Base-by-base conservation (phyloP, 768 basidiomycete genomes). In the Ramaria sp. region DNA sequence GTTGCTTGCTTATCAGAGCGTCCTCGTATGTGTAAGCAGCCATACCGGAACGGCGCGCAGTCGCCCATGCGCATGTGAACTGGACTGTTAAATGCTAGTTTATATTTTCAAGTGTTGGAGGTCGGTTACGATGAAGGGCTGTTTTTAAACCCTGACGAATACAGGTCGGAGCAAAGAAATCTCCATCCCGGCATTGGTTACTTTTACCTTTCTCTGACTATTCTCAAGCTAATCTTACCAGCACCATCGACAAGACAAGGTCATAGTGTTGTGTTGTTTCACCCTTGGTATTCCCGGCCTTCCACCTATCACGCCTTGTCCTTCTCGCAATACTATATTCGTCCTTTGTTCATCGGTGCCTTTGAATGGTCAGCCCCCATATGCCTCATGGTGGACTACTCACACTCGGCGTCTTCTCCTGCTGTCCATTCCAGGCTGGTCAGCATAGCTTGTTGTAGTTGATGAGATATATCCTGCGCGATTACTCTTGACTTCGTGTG, bases 321-420 rank as follows among this genome's bases (percentile, higher is more conserved):
- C 27, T 27, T 5, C 3, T 27, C 27, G 5, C 27, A 27, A 27
- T 27, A 2, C 27, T 27, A 27, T 5, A n/a, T n/a, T n/a, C n/a
- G n/a, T 27, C 27, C 3, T 27, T 27, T 5, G 27, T 27, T 27
- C 27, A 27, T 5, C 5, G 5, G 27, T 27, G 5, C 27, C 27
- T 27, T 27, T 27, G 27, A 27, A 27, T 5, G 3, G 27, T 27
- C 27, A 27, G 27, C 27, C 27, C 68, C 4, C 43, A 64, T 47
- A 74, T 83, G 34, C 77, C 81, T 65, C 72, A 75, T n/a, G 79
- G 80, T 5, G 75, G 75, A 43, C 75, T 75, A 10, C 58, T 80
- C 31, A 75, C 73, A 1, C 64, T 83, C n/a, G 80, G 79, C 0
- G 77, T 82, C 2, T 82, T 81, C 66, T 80, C 78, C 7, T 82